These are phyloP conservation scores for Trametes pubescens DNA, from an alignment of 1,284 basidiomycete genomes.

Conservation along the genomic window DNA sequence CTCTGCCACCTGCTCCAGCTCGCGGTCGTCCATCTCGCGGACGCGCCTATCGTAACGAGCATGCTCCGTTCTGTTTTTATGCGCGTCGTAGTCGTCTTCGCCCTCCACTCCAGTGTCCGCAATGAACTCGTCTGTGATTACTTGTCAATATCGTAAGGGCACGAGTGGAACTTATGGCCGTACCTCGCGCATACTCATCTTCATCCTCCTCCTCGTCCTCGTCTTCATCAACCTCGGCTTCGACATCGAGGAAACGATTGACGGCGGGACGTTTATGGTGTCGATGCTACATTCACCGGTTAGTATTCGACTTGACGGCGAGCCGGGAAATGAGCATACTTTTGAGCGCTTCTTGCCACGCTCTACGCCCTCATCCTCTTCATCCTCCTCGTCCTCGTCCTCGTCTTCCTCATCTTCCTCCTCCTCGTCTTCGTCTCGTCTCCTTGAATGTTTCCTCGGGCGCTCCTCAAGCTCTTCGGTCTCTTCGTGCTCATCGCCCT, in stretches of 20 bases:
- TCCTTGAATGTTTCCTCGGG: slow-evolving; percentile 38
- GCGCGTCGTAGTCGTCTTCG: slow-evolving; percentile 72
- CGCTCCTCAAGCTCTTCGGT: slow-evolving; percentile 38
- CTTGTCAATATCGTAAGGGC: not conserved
- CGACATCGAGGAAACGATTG: slow-evolving; percentile 93
- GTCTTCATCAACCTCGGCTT: slow-evolving; percentile 94
- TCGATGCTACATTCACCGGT: slow-evolving; percentile 53
- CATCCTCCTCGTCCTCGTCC: slow-evolving; percentile 56
- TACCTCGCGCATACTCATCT: slow-evolving; percentile 81
- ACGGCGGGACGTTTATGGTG: slow-evolving; percentile 64
- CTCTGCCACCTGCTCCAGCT: slow-evolving; percentile 88
- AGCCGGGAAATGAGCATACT: slow-evolving; percentile 44
- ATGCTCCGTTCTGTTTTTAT: slow-evolving; percentile 71
- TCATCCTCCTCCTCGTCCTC: slow-evolving; percentile 97
- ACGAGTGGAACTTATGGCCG: slow-evolving; percentile 33
- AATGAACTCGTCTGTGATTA: slow-evolving; percentile 79
- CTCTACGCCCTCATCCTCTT: slow-evolving; percentile 49
- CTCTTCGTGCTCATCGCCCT: slow-evolving; percentile 44
- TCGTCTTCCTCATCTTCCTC: slow-evolving; percentile 61
- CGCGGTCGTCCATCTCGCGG: slow-evolving; percentile 83
- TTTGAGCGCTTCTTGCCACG: slow-evolving; percentile 64
- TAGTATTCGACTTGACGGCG: not conserved
- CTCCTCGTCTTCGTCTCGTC: slow-evolving; percentile 52
- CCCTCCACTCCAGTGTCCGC: slow-evolving; percentile 74
- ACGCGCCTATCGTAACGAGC: slow-evolving; percentile 81